These are phyloP conservation scores for Saccharomycopsis capsularis DNA, from an alignment of 805 yeast genomes.

Conservation along the genomic window DNA sequence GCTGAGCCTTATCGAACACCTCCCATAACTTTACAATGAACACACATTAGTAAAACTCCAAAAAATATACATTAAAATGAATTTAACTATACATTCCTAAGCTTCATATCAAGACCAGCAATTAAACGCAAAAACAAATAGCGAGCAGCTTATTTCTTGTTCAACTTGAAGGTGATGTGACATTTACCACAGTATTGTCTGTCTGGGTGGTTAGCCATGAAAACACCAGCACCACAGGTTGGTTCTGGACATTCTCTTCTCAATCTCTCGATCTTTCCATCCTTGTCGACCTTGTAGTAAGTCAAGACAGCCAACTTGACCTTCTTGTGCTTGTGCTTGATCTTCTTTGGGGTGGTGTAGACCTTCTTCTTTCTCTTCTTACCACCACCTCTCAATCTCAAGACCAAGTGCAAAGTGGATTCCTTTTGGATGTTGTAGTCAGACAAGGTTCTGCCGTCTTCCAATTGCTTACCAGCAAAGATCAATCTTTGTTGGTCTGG, in stretches of 20 bases:
- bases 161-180: conserved; percentile 81
- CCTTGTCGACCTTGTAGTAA: conserved; percentile 98
- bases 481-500: conserved; percentile 97
- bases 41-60: no score
- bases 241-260: conserved; percentile 95
- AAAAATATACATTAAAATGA: no score
- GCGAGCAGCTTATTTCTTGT: conserved; percentile 22
- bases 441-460: conserved; percentile 91
- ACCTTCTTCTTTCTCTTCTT: conserved; percentile 99
- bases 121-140: neutral
- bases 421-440: conserved; percentile 99
- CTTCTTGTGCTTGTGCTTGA: conserved; percentile 99
- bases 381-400: conserved; percentile 99
- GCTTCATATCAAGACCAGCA: no score
- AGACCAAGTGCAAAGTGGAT: conserved; percentile 90
- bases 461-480: conserved; percentile 97
- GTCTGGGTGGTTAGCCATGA: conserved; percentile 98
- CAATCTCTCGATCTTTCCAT: conserved; percentile 96
- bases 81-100: neutral
- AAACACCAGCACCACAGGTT: conserved; percentile 97
- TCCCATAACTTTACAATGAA: no score
- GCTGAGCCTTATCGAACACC: no score
- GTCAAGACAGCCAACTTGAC: conserved; percentile 98
- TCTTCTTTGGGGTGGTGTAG: conserved; percentile 99
- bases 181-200: conserved; percentile 99